These are phyloP conservation scores for Microbotryomycetes sp. DNA, from an alignment of 1,284 basidiomycete species.

Conservation along the genomic window DNA sequence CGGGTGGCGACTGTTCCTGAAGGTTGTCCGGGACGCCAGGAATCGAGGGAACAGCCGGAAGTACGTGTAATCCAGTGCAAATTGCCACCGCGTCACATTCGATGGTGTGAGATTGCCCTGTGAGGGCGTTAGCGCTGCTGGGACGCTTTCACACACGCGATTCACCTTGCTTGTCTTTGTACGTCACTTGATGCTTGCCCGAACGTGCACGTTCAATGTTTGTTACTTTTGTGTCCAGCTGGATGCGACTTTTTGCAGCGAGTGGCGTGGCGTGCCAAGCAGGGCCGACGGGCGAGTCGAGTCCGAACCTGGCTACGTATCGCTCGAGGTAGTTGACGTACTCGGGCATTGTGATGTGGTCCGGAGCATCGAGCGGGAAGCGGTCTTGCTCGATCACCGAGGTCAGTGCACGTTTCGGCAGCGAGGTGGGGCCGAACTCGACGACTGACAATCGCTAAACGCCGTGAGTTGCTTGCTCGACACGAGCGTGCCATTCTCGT, in stretches of 20 bases:
- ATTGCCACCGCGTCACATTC: constrained; percentile 45
- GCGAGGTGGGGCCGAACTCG: neutral
- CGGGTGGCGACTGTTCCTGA: neutral
- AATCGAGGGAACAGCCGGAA: constrained; percentile 48
- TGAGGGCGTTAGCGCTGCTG: neutral
- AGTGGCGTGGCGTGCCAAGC: constrained; percentile 19
- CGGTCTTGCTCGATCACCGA: constrained; percentile 4
- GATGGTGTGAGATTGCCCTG: constrained; percentile 34
- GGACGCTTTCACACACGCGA: no score
- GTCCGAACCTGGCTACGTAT: constrained; percentile 49
- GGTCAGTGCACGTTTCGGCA: neutral
- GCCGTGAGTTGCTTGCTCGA: constrained; percentile 55
- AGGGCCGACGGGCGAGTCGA: constrained; percentile 34
- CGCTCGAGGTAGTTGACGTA: constrained; percentile 55
- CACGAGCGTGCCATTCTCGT: constrained; percentile 53
- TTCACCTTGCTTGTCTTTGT: constrained; percentile 23
- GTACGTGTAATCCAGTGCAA: constrained; percentile 47
- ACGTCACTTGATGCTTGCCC: constrained; percentile 42
- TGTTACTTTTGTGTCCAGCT: constrained; percentile 47
- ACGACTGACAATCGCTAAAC: constrained; percentile 52
- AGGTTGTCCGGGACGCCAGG: constrained; percentile 44
- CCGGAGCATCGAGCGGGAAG: constrained; percentile 33
- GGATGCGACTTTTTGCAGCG: constrained; percentile 41
- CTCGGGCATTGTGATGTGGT: constrained; percentile 53
- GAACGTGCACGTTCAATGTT: constrained; percentile 40